phyloP scores from a whole-genome alignment of 768 basidiomycete genomes.

The Chalciporus sphaerocephalus region DNA sequence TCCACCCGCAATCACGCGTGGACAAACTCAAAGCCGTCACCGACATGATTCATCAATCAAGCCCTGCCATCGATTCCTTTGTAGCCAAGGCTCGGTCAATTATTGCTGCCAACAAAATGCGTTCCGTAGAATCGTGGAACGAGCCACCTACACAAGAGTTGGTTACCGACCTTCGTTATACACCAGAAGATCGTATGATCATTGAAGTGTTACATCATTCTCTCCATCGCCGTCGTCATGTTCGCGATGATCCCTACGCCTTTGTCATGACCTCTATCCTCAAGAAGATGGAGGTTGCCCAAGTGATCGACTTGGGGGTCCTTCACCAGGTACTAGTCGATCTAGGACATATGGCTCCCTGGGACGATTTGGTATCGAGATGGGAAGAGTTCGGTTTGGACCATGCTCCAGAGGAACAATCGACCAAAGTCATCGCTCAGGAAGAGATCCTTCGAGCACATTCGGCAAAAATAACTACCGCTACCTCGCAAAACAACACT shows the following conservation, averaged over 20 bases:
- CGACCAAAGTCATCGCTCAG: conserved; percentile 33
- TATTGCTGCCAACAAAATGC: conserved; percentile 33
- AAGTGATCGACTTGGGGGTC: conserved; percentile 21
- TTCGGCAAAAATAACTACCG: conserved; percentile 8
- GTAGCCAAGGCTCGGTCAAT: conserved; percentile 44
- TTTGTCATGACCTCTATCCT: conserved; percentile 52
- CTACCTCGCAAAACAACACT: conserved; percentile 13
- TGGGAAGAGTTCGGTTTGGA: conserved; percentile 33
- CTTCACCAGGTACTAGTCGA: conserved; percentile 55
- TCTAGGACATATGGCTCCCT: conserved; percentile 72
- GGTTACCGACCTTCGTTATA: conserved; percentile 38
- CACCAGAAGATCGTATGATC: conserved; percentile 50
- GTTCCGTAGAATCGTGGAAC: conserved; percentile 28
- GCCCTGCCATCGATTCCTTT: conserved; percentile 46
- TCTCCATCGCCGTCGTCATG: conserved; percentile 42
- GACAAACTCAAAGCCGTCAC: conserved; percentile 45
- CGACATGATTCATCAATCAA: conserved; percentile 41
- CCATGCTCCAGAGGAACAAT: conserved; percentile 19
- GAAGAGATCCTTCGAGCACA: conserved; percentile 21
- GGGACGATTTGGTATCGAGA: conserved; percentile 64
- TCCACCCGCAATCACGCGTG: conserved; percentile 60
- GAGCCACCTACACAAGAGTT: conserved; percentile 27
- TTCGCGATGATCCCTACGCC: conserved; percentile 62
- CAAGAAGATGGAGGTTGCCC: conserved; percentile 46
- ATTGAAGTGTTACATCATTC: conserved; percentile 56